Base-by-base conservation (phyloP, 2,329 filamentous ascomycete genomes). In the Escovopsis sp. region DNA sequence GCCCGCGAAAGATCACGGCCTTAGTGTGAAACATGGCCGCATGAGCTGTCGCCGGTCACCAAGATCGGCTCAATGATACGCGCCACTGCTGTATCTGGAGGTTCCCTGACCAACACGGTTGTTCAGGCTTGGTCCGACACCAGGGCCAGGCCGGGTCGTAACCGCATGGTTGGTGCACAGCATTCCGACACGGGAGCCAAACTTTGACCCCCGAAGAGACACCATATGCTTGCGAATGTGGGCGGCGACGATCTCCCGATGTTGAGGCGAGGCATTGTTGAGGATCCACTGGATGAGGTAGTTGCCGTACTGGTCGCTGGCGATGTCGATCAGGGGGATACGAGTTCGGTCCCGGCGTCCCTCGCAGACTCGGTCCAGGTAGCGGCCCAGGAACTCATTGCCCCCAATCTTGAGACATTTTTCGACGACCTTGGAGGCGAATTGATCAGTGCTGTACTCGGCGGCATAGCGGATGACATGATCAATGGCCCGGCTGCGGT, bases 161-260 rank as follows among this genome's bases (percentile, higher is more conserved):
- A 87, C 78, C 38, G 85, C 86, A 32, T 88, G 89, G 62, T 96
- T 96, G 65, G 86, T 94, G 68, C 93, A 98, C 42, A 98, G 81
- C 89, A 98, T 96, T 29, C 91, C 91, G 47, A 98, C 91, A 44
- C 91, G 85, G 45, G 91, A 98, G 46, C 91, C 91, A 59, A 96
- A 98, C 63, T 98, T 98, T 56, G 91, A 96, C 43, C 91, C 91
- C 46, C 91, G 84, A 39, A 98, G 81, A 43, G 91, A 98, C 8
- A 98, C 91, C 91, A 98, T 98, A 63, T 98, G 91, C 74, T 96
- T 96, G 53, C 86, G 83, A 53, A 98, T 94, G 57, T 98, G 91
- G 43, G 79, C 80, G 38, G 88, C 87, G 49, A 98, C 91, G 49
- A 94, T 70, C 58, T 98, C 93, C 44, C 87, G 84, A 59, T 96